These are phyloP conservation scores for Puccinia horiana DNA, from an alignment of 1,284 basidiomycete genomes.

Conservation along the genomic window DNA sequence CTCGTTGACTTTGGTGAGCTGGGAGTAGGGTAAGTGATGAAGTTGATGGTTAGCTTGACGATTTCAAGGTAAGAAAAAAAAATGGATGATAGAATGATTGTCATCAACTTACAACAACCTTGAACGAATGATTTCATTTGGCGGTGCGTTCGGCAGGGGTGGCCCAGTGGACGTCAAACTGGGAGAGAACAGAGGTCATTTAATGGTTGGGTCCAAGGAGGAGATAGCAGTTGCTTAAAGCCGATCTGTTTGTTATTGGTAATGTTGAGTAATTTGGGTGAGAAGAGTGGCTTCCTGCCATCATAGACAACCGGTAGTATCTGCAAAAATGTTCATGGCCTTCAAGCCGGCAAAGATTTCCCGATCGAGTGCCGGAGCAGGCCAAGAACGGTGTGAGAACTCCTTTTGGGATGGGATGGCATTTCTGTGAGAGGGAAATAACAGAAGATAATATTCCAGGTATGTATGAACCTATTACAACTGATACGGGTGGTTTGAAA, in stretches of 20 bases:
- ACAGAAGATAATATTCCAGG: no score
- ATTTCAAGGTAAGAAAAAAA: no score
- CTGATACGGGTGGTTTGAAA: no score
- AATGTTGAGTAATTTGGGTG: conserved; percentile 65
- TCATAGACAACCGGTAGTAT: conserved; percentile 66
- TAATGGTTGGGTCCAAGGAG: no score
- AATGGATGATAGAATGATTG: neutral
- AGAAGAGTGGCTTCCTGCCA: conserved; percentile 74
- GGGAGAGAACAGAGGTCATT: neutral
- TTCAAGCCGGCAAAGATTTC: conserved; percentile 31
- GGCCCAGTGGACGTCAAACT: conserved; percentile 34
- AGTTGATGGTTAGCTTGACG: neutral
- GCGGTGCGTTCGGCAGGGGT: conserved; percentile 3
- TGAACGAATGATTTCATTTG: conserved; percentile 13
- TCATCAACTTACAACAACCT: conserved; percentile 16
- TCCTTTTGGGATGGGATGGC: no score
- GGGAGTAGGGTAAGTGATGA: no score
- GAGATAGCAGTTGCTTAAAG: no score
- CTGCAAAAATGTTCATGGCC: conserved; percentile 32
- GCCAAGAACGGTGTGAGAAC: no score
- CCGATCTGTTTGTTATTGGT: conserved; percentile 59
- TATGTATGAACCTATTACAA: no score
- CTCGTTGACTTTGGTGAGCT: conserved; percentile 43
- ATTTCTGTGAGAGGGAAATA: no score
- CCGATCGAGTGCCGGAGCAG: conserved; percentile 28